These are phyloP conservation scores for Mycena sp. DNA, from an alignment of 1,284 basidiomycete genomes.

Conservation along the genomic window DNA sequence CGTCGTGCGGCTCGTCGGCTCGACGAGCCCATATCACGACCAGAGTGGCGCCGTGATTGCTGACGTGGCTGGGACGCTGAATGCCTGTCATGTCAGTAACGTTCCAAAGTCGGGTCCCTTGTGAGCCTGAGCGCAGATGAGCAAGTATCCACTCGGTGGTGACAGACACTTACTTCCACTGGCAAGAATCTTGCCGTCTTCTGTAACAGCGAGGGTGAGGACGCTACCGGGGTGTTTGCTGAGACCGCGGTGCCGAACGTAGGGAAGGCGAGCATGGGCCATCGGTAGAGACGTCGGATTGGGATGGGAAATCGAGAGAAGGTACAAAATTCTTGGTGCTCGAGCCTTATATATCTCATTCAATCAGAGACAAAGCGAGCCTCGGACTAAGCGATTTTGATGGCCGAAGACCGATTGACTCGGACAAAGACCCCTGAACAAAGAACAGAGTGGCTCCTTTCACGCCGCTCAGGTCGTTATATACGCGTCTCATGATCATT, in stretches of 20 bases:
- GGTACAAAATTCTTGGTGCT: background rate
- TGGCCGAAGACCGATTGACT: background rate
- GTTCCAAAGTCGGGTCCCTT: constrained; percentile 4
- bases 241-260: constrained; percentile 6
- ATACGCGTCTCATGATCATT: background rate
- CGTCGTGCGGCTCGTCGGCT: background rate
- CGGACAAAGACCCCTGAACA: background rate
- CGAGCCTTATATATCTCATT: background rate
- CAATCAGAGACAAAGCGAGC: too few relatives aligned
- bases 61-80: background rate
- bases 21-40: constrained; percentile 8
- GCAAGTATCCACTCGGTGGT: background rate
- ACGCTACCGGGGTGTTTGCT: background rate
- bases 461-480: background rate
- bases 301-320: background rate
- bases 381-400: background rate
- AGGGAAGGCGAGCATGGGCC: constrained; percentile 6
- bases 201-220: constrained; percentile 11
- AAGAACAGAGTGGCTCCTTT: constrained; percentile 1
- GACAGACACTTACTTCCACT: constrained; percentile 5
- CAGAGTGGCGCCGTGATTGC: constrained; percentile 1
- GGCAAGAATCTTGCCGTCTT: constrained; percentile 4
- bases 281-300: background rate
- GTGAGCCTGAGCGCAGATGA: too few relatives aligned
- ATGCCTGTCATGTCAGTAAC: background rate